Base-by-base conservation (phyloP, 768 basidiomycete genomes). In the Phaeotremella skinneri region DNA sequence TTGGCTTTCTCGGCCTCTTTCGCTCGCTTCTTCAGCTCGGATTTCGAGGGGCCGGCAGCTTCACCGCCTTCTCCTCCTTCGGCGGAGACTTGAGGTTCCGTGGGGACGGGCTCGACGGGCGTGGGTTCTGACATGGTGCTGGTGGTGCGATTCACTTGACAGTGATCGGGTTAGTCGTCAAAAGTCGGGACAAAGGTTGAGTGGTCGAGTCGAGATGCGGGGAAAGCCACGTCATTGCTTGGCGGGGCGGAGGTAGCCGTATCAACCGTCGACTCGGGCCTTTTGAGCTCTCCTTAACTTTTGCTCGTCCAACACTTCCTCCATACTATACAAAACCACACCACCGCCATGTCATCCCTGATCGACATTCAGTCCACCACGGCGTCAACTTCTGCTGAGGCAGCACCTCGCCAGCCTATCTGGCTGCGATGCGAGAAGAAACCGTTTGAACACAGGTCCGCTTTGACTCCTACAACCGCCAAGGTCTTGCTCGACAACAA, bases 351-450 rank as follows among this genome's bases (percentile, higher is more conserved):
- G 54, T 42, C 25, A 45, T 26, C 41, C 45, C 59, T 45, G 23
- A 45, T 45, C 7, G 43, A 45, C 23, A 45, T 6, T 23, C 43
- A 45, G 9, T 62, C 73, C 3, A 59, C 68, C 30, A 47, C 68
- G 50, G 75, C 75, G 13, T 73, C 73, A n/a, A 67, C 73, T 11
- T 75, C 73, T 4, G 59, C 73, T 56, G 72, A 73, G 48, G 66
- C 67, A 34, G 65, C 68, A 31, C 73, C 73, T 20, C 66, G 69
- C 25, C 78, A 79, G 58, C 69, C 77, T 14, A 83, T 99, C 68
- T 99, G 94, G 94, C 84, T 99, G 42, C 87, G 96, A 67, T 96
- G 92, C 81, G 96, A 99, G 81, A 96, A 87, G 76, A 99, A 98
- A 78, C 83, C 85, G 63, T 92, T 93, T 64, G 96, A 99, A 78